These are phyloP conservation scores for Limonomyces culmigenus DNA, from an alignment of 1,284 basidiomycete genomes.

Conservation along the genomic window DNA sequence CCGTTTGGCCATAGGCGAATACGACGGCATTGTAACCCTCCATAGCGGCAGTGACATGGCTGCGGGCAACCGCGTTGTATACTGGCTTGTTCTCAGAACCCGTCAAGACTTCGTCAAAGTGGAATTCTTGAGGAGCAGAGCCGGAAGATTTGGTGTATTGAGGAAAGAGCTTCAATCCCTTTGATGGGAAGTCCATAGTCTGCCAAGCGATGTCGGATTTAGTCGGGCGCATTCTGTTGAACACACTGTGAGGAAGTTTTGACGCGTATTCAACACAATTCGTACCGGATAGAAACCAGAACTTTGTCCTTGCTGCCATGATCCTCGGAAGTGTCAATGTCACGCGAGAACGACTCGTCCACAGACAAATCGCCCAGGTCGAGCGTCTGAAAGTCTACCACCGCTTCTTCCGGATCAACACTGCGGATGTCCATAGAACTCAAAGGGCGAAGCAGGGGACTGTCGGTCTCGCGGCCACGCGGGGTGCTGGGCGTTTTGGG, in stretches of 20 bases:
- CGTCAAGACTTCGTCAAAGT: constrained; percentile 66
- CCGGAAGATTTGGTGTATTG: constrained; percentile 31
- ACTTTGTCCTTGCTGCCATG: constrained; percentile 69
- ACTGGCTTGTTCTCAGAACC: constrained; percentile 74
- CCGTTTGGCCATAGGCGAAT: constrained; percentile 86
- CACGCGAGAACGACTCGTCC: constrained; percentile 32
- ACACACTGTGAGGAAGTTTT: not conserved
- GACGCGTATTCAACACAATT: not conserved
- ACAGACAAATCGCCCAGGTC: constrained; percentile 52
- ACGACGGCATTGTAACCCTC: constrained; percentile 93
- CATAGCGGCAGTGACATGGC: constrained; percentile 86
- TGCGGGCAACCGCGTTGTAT: constrained; percentile 71
- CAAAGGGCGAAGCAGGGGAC: constrained; percentile 23
- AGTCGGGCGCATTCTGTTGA: constrained; percentile 61
- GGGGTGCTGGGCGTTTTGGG: constrained; percentile 27
- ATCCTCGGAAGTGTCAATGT: too few species aligned
- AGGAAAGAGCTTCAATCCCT: constrained; percentile 40
- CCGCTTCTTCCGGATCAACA: constrained; percentile 56
- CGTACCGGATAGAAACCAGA: constrained; percentile 71
- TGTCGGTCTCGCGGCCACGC: constrained; percentile 22
- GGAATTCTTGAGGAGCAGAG: constrained; percentile 32
- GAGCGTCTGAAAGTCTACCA: constrained; percentile 56
- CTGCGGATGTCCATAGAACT: constrained; percentile 65
- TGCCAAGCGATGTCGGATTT: constrained; percentile 39
- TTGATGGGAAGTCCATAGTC: constrained; percentile 11